A percentile compares a stretch with the other conserved stretches of the same genome.
Conservation (phyloP, 306 rosid species). For the Castanea sativa region DNA sequence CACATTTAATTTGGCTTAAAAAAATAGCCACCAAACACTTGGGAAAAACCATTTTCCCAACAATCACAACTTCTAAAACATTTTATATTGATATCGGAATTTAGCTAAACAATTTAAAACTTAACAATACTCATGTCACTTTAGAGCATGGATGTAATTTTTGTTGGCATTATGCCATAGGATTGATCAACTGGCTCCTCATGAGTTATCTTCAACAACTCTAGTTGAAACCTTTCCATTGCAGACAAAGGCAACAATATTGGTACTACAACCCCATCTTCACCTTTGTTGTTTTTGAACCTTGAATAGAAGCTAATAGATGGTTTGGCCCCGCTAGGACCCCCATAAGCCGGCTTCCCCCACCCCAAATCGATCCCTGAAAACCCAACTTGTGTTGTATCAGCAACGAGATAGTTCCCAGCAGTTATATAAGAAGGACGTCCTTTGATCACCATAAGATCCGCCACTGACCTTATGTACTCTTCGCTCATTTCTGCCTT, state of each 20-base stretch:
- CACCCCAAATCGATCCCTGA: neutral
- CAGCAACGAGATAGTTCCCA: neutral
- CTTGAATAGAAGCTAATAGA: neutral
- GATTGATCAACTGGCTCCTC: neutral
- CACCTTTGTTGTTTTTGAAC: neutral
- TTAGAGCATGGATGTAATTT: neutral
- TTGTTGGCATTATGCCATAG: neutral
- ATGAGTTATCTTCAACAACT: neutral
- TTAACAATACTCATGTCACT: neutral
- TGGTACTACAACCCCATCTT: neutral
- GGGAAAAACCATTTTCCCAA: too few relatives aligned
- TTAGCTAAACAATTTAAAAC: too few relatives aligned
- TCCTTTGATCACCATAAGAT: neutral
- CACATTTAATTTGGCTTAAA: too few relatives aligned
- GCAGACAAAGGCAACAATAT: neutral
- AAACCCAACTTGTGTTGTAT: neutral
- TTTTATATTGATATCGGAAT: too few relatives aligned
- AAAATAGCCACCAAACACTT: too few relatives aligned
- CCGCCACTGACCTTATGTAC: neutral
- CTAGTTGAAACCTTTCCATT: neutral
- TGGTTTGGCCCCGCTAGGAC: neutral
- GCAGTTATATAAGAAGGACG: neutral
- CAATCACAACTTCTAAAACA: too few relatives aligned
- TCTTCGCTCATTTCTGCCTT: neutral
- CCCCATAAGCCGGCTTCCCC: neutral